Evolutionary conservation across 345 rosid species (phyloP).

Genomic region (Heritiera fomes): DNA sequence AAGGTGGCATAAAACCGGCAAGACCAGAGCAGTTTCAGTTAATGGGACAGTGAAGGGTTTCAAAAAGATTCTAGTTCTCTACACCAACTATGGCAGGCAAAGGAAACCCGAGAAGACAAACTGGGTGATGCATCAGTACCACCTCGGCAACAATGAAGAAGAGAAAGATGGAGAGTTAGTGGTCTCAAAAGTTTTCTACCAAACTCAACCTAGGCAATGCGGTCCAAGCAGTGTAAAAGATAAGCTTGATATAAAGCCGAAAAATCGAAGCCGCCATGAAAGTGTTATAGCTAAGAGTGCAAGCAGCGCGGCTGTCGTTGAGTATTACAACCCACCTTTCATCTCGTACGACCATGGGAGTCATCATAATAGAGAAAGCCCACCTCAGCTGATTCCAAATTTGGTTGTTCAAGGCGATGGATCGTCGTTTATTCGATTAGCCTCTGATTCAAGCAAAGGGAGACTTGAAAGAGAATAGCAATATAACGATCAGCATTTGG

Average conservation of each 20-base stretch:
- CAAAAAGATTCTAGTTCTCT: conserved; percentile 86
- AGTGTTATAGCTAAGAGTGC: conserved; percentile 4
- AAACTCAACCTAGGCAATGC: conserved; percentile 88
- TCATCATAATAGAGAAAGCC: conserved; percentile 38
- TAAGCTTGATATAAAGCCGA: conserved; percentile 20
- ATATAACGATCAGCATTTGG: conserved; percentile 6
- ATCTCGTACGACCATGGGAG: conserved; percentile 35
- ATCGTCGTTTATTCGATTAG: conserved; percentile 57
- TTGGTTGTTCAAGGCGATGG: conserved; percentile 62
- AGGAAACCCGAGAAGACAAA: conserved; percentile 85
- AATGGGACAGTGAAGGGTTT: conserved; percentile 61
- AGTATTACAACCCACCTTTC: conserved; percentile 33
- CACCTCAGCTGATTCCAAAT: conserved; percentile 59
- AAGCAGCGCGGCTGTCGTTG: conserved; percentile 21
- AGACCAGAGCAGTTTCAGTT: conserved; percentile 63
- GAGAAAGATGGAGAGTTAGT: conserved; percentile 91
- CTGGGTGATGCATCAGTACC: conserved; percentile 99
- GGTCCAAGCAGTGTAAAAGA: conserved; percentile 35
- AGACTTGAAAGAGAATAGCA: conserved; percentile 39
- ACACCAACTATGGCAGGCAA: conserved; percentile 86
- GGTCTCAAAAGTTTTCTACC: conserved; percentile 82
- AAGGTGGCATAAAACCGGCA: conserved; percentile 97
- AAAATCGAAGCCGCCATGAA: conserved; percentile 21
- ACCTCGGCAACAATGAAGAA: conserved; percentile 74
- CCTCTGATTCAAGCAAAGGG: conserved; percentile 71